Percentiles rank a stretch among this genome's conserved stretches.
These are phyloP conservation scores for Rachicladosporium sp. DNA, from an alignment of 2,329 filamentous ascomycete species.

Conservation along the genomic window DNA sequence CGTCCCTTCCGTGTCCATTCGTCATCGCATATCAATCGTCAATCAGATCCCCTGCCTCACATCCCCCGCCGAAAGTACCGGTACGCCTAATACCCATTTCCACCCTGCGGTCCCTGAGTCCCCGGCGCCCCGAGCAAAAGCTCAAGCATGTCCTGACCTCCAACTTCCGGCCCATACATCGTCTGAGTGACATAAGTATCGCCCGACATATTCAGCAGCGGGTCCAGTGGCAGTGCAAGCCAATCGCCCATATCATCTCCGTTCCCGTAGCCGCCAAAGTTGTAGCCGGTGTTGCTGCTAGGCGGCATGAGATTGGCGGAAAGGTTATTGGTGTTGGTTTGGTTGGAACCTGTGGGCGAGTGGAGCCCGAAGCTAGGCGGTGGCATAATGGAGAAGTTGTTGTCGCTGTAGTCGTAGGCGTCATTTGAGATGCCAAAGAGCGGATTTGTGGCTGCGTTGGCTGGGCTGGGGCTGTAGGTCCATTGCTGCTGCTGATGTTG, in stretches of 20 bases:
- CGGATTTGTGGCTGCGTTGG: too few relatives aligned
- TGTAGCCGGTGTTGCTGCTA: conserved; percentile 2
- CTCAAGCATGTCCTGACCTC: conserved; percentile 41
- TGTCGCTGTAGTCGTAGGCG: conserved; percentile 32
- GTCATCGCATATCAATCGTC: too few relatives aligned
- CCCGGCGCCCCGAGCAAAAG: conserved; percentile 24
- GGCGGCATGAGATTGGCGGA: conserved; percentile 8
- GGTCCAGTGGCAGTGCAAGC: conserved; percentile 50
- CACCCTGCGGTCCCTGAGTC: too few relatives aligned
- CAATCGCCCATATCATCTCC: conserved; percentile 37
- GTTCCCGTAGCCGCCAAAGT: conserved; percentile 7
- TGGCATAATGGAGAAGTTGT: conserved; percentile 35
- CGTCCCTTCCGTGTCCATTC: too few relatives aligned
- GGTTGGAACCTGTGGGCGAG: conserved; percentile 12
- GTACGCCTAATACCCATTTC: too few relatives aligned
- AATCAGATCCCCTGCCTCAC: too few relatives aligned
- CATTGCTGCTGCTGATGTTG: conserved; percentile 8
- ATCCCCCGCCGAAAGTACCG: too few relatives aligned
- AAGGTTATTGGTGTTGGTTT: conserved; percentile 18
- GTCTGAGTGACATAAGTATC: conserved; percentile 42
- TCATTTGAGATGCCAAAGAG: conserved; percentile 32
- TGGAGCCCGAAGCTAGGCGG: conserved; percentile 29
- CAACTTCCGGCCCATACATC: conserved; percentile 52
- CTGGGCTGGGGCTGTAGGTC: too few relatives aligned
- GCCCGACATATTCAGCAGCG: conserved; percentile 45